phyloP scores from a whole-genome alignment of 2,329 filamentous ascomycete species.

The Colletotrichum cordylinicola region DNA sequence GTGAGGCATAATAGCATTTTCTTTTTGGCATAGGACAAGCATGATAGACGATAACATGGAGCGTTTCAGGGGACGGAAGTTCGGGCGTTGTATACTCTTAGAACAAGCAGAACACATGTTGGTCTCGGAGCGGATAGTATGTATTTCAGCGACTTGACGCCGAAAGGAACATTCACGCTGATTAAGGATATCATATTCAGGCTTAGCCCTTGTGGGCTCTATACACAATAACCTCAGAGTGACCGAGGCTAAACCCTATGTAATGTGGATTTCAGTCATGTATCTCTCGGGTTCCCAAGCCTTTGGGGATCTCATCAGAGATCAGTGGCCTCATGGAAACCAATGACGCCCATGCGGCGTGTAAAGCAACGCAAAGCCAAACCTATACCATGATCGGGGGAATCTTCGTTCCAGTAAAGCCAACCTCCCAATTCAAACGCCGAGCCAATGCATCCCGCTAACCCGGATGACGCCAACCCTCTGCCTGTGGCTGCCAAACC shows the following conservation, averaged over 20 bases:
- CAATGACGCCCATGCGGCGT: not conserved
- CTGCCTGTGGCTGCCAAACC: conserved; percentile 47
- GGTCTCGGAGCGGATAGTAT: not conserved
- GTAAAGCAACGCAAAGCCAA: conserved; percentile 6
- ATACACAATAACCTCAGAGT: not conserved
- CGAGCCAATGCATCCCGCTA: conserved; percentile 15
- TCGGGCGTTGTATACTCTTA: not conserved
- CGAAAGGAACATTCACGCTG: not conserved
- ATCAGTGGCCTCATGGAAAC: not conserved
- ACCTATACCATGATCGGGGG: conserved; percentile 14
- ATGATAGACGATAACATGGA: not conserved
- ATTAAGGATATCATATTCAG: not conserved
- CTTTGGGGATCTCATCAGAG: not conserved
- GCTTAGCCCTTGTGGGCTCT: not conserved
- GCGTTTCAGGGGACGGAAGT: not conserved
- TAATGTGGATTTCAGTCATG: not conserved
- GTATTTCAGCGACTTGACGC: not conserved
- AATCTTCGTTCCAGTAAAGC: not conserved
- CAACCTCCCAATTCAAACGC: conserved; percentile 16
- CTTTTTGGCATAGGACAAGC: not conserved
- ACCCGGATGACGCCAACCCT: conserved; percentile 10
- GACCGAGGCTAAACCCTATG: not conserved
- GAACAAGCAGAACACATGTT: not conserved
- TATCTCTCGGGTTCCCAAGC: not conserved
- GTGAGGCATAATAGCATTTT: not conserved